Evolutionary conservation across 2,329 filamentous ascomycete species (phyloP).

Genomic region (Mycosphaerella sp.): DNA sequence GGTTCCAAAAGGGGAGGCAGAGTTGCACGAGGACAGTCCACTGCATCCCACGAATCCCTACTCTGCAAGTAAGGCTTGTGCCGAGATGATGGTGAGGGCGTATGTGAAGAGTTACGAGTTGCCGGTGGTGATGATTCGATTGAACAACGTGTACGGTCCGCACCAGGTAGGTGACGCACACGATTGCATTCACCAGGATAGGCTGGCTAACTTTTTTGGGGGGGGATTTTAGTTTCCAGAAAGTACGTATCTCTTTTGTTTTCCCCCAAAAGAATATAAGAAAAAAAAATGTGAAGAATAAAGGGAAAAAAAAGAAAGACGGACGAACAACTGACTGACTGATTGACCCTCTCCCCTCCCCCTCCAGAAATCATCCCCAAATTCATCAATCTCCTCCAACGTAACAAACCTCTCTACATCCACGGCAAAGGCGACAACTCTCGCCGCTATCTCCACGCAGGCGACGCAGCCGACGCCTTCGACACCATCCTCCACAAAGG

Average conservation of each 20-base stretch:
- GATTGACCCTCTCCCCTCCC: background rate
- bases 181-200: background rate
- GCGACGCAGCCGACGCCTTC: conserved; percentile 73
- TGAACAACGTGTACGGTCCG: conserved; percentile 81
- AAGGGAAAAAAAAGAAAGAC: too few relatives aligned
- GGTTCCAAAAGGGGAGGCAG: conserved; percentile 63
- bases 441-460: conserved; percentile 69
- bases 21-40: conserved; percentile 65
- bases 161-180: conserved; percentile 58
- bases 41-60: conserved; percentile 70
- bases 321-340: too few relatives aligned
- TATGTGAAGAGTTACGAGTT: conserved; percentile 78
- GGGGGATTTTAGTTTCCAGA: conserved; percentile 20
- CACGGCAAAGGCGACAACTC: conserved; percentile 72
- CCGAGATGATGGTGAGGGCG: conserved; percentile 56
- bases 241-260: conserved; percentile 14
- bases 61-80: conserved; percentile 35
- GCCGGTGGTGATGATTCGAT: conserved; percentile 70
- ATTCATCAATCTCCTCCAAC: conserved; percentile 65
- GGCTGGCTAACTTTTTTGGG: conserved; percentile 11
- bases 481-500: conserved; percentile 79
- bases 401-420: conserved; percentile 60
- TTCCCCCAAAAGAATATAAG: too few relatives aligned
- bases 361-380: conserved; percentile 71
- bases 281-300: too few relatives aligned